A percentile compares a stretch with the other conserved stretches of the same genome.
These are phyloP conservation scores for Boletus eberwhitei DNA, from an alignment of 768 basidiomycete species.

Conservation along the genomic window DNA sequence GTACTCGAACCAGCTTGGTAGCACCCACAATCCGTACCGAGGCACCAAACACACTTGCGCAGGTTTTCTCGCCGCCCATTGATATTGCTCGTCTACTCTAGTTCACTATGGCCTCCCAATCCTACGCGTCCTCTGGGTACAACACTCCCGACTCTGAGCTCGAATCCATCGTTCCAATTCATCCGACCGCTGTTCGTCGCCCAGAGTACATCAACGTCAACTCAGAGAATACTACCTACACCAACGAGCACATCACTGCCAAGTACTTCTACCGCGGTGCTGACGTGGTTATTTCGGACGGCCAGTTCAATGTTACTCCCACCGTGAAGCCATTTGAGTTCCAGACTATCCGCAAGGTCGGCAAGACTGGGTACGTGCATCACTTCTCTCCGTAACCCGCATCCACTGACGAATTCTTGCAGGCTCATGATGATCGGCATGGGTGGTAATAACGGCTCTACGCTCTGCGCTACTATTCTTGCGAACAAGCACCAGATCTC, in stretches of 20 bases:
- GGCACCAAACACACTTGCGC: slow-evolving; percentile 81
- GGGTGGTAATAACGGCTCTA: slow-evolving; percentile 97
- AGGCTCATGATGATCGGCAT: slow-evolving; percentile 97
- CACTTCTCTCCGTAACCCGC: slow-evolving; percentile 3
- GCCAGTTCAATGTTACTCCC: slow-evolving; percentile 76
- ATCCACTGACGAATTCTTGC: background rate
- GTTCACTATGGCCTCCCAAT: slow-evolving; percentile 48
- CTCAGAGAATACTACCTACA: slow-evolving; percentile 77
- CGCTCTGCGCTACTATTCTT: slow-evolving; percentile 89
- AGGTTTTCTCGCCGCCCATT: slow-evolving; percentile 55
- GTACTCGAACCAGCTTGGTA: slow-evolving; percentile 94
- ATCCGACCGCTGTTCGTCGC: slow-evolving; percentile 83
- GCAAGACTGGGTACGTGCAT: slow-evolving; percentile 82
- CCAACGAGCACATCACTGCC: slow-evolving; percentile 78
- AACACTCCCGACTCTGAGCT: slow-evolving; percentile 70
- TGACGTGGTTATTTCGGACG: slow-evolving; percentile 63
- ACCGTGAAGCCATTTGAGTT: slow-evolving; percentile 84
- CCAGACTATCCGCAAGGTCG: slow-evolving; percentile 80
- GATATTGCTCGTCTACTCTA: slow-evolving; percentile 28
- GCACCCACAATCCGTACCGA: slow-evolving; percentile 84
- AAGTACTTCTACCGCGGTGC: slow-evolving; percentile 81
- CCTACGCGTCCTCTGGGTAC: slow-evolving; percentile 54
- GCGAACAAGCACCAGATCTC: slow-evolving; percentile 93
- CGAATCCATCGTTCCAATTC: slow-evolving; percentile 66
- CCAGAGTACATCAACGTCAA: slow-evolving; percentile 74